A percentile compares a stretch with the other conserved stretches of the same genome.
phyloP scores from a whole-genome alignment of 176 grass and related monocot genomes.

The Typha latifolia region DNA sequence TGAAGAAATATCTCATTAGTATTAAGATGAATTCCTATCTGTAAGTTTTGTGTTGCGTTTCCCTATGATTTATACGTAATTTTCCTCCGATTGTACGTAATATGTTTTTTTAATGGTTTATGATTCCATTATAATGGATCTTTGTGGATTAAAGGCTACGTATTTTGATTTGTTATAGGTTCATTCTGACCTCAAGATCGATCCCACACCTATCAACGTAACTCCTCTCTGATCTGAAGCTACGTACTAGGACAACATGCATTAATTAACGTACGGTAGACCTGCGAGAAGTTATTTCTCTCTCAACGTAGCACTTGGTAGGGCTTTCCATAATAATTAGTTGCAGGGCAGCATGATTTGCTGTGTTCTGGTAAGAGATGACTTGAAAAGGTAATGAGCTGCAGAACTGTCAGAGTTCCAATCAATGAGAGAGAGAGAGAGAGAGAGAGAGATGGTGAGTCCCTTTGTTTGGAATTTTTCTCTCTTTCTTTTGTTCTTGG shows the following conservation, averaged over 20 bases:
- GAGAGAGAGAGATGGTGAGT: background rate
- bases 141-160: too few species aligned
- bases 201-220: too few species aligned
- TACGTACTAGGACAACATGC: background rate
- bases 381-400: background rate
- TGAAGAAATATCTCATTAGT: background rate
- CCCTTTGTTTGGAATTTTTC: background rate
- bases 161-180: too few species aligned
- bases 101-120: too few species aligned
- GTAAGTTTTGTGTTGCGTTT: background rate
- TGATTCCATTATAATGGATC: too few species aligned
- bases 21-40: background rate
- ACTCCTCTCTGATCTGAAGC: background rate
- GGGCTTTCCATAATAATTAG: background rate
- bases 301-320: background rate
- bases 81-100: too few species aligned
- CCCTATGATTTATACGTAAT: too few species aligned
- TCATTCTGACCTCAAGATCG: too few species aligned
- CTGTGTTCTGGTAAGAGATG: background rate
- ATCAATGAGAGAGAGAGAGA: background rate
- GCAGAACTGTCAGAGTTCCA: background rate
- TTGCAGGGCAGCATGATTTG: background rate
- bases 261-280: background rate
- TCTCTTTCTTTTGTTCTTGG: too few species aligned
- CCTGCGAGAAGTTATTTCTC: background rate